Conservation (phyloP, 192 early-diverging fungal genomes). For the Umbelopsis ramanniana region DNA sequence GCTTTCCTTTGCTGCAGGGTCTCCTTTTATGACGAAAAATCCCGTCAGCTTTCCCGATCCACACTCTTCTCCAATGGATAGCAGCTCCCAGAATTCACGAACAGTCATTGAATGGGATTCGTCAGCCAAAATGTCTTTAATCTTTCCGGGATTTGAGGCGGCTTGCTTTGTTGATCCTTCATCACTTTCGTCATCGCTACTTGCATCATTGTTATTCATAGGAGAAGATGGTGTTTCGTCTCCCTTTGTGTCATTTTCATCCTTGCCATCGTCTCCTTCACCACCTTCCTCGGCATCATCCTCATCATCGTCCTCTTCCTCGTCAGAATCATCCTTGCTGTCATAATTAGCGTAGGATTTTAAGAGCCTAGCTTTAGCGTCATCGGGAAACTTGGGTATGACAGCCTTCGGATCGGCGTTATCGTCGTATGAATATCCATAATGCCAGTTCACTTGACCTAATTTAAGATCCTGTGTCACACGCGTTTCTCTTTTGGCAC, state of each 20-base stretch:
- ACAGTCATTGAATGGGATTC: conserved; percentile 47
- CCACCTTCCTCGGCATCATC: conserved; percentile 28
- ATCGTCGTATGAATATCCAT: conserved; percentile 46
- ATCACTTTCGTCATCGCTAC: not conserved
- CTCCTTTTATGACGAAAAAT: conserved; percentile 53
- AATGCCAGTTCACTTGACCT: conserved; percentile 31
- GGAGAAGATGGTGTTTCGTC: not conserved
- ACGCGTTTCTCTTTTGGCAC: conserved; percentile 29
- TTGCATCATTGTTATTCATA: not conserved
- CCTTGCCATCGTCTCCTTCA: conserved; percentile 39
- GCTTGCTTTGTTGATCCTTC: not conserved
- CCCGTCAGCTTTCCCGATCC: conserved; percentile 70
- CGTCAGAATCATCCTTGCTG: conserved; percentile 31
- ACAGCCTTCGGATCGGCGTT: conserved; percentile 39
- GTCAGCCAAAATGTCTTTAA: not conserved
- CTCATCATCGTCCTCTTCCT: conserved; percentile 37
- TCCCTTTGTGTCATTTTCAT: conserved; percentile 23
- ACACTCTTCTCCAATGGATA: conserved; percentile 77
- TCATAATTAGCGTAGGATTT: conserved; percentile 28
- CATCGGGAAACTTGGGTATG: conserved; percentile 60
- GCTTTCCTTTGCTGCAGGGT: not conserved
- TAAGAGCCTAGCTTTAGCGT: conserved; percentile 55
- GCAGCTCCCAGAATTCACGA: conserved; percentile 65
- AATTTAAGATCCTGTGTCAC: conserved; percentile 1
- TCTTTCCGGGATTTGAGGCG: not conserved